Evolutionary conservation across 139 green algal species (phyloP).

Genomic region (Coelastrella sp.): DNA sequence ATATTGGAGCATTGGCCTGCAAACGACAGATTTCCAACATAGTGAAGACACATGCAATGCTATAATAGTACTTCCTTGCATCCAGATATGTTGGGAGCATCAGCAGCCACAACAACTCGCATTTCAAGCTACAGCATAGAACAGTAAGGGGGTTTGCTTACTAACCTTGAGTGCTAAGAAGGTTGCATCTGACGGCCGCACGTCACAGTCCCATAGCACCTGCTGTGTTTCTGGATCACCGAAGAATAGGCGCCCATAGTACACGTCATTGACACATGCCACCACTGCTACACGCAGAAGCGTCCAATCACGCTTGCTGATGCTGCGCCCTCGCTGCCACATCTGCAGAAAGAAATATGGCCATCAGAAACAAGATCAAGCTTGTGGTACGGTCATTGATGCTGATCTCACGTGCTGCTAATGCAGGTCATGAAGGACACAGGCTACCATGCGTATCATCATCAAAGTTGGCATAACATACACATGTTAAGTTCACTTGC

Average conservation of each 20-base stretch:
- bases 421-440: no score
- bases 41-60: background rate
- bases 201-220: slow-evolving; percentile 81
- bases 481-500: no score
- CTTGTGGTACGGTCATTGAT: no score
- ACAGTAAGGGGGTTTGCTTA: no score
- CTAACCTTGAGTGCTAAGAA: slow-evolving; percentile 75
- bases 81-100: background rate
- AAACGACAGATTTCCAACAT: background rate
- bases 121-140: no score
- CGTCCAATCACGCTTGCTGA: slow-evolving; percentile 69
- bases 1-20: slow-evolving; percentile 68
- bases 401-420: no score
- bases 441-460: no score
- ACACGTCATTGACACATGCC: slow-evolving; percentile 66
- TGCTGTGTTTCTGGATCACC: slow-evolving; percentile 69
- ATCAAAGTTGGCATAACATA: no score
- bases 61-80: no score
- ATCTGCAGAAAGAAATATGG: slow-evolving; percentile 53
- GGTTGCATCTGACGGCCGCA: slow-evolving; percentile 76
- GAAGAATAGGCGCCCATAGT: slow-evolving; percentile 79
- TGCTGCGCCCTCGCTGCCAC: slow-evolving; percentile 63
- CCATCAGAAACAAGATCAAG: no score
- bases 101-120: no score
- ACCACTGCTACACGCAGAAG: slow-evolving; percentile 77